A percentile compares a stretch with the other conserved stretches of the same genome.
Conservation (phyloP, 2,329 filamentous ascomycete genomes). For the Coniochaeta sp. region DNA sequence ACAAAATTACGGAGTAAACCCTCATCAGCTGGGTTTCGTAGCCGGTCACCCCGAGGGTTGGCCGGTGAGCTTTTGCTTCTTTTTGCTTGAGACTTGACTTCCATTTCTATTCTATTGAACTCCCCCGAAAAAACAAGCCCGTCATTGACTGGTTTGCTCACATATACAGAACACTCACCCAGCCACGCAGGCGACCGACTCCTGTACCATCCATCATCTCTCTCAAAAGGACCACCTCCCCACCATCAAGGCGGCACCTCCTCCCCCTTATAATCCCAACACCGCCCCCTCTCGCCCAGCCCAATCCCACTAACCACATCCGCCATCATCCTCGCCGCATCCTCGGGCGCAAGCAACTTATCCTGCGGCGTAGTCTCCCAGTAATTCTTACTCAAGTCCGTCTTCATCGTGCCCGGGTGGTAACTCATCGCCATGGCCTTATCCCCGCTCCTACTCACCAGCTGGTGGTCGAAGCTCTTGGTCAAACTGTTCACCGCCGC, state of each 20-base stretch:
- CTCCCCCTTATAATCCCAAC: conserved; percentile 64
- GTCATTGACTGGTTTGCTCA: too few species aligned
- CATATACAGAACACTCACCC: too few species aligned
- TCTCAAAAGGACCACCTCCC: too few species aligned
- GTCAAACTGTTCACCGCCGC: conserved; percentile 65
- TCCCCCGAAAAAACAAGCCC: too few species aligned
- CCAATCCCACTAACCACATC: conserved; percentile 44
- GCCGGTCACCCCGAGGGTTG: too few species aligned
- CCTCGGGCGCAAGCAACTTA: conserved; percentile 61
- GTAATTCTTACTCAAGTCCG: conserved; percentile 30
- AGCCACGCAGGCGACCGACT: too few species aligned
- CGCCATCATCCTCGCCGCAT: conserved; percentile 58
- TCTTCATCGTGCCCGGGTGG: conserved; percentile 77
- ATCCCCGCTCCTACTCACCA: conserved; percentile 48
- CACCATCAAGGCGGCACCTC: conserved; percentile 48
- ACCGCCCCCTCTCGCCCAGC: conserved; percentile 49
- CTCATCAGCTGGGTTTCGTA: too few species aligned
- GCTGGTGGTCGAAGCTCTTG: conserved; percentile 64
- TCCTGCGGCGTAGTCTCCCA: conserved; percentile 23
- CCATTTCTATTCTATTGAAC: too few species aligned
- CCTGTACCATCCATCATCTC: too few species aligned
- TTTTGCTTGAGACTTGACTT: too few species aligned
- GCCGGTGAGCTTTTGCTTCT: too few species aligned
- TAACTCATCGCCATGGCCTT: conserved; percentile 63
- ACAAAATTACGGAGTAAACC: too few species aligned